Evolutionary conservation across 306 rosid species (phyloP).

Genomic region (Cucumis melo): DNA sequence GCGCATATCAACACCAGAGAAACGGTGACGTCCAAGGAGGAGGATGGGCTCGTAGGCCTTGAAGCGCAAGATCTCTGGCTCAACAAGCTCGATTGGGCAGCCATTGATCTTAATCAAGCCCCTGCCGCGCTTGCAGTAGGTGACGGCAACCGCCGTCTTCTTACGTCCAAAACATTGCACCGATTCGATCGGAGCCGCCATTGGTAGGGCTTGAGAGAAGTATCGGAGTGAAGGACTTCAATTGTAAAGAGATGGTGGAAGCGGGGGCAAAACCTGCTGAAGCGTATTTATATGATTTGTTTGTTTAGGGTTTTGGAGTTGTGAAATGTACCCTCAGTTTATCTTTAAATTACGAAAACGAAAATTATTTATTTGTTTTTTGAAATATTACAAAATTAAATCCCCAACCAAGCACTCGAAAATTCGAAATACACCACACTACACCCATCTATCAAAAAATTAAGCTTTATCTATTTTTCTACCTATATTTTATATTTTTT

Average conservation of each 20-base stretch:
- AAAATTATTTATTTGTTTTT: too few relatives aligned
- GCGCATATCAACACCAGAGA: slow-evolving; percentile 12
- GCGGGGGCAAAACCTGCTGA: neutral
- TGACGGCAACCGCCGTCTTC: slow-evolving; percentile 15
- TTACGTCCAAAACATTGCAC: slow-evolving; percentile 18
- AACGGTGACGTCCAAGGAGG: slow-evolving; percentile 13
- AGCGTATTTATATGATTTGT: neutral
- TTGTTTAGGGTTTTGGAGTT: neutral
- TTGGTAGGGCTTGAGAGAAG: neutral
- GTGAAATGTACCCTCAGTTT: neutral
- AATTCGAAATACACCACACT: neutral
- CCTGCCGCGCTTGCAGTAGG: slow-evolving; percentile 15
- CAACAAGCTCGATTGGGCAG: slow-evolving; percentile 13
- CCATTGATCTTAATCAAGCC: slow-evolving; percentile 14
- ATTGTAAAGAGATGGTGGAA: neutral
- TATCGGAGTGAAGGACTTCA: neutral
- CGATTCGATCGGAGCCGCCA: slow-evolving; percentile 12
- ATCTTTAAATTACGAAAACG: neutral
- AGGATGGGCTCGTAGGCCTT: slow-evolving; percentile 12
- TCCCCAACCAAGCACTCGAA: neutral
- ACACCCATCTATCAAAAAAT: too few relatives aligned
- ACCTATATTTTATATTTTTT: too few relatives aligned
- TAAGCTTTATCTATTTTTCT: too few relatives aligned
- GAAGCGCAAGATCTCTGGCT: slow-evolving; percentile 14
- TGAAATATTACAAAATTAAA: neutral